A percentile compares a stretch with the other conserved stretches of the same genome.
These are phyloP conservation scores for Lepiota brunneoincarnata DNA, from an alignment of 768 basidiomycete genomes.

Conservation along the genomic window DNA sequence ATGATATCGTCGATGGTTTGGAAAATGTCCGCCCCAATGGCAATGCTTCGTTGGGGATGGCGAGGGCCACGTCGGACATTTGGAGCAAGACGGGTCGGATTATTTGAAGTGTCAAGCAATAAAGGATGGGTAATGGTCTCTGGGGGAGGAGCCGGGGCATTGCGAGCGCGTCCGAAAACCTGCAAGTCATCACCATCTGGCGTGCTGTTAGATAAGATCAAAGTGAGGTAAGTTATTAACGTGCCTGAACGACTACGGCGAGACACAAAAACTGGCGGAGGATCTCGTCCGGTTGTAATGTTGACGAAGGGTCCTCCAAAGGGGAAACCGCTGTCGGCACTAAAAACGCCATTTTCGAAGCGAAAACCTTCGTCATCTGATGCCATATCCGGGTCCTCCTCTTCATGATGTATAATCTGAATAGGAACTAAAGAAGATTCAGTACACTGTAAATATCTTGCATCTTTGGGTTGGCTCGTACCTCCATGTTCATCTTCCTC, in stretches of 20 bases:
- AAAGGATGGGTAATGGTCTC: slow-evolving; percentile 83
- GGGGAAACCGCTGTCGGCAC: slow-evolving; percentile 51
- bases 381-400: slow-evolving; percentile 57
- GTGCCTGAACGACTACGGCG: slow-evolving; percentile 27
- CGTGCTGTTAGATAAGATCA: slow-evolving; percentile 11
- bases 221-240: slow-evolving; percentile 17
- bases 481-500: slow-evolving; percentile 65
- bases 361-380: slow-evolving; percentile 69
- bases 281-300: slow-evolving; percentile 38
- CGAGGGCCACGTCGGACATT: slow-evolving; percentile 48
- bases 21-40: slow-evolving; percentile 56
- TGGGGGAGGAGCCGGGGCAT: slow-evolving; percentile 45
- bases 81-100: slow-evolving; percentile 38
- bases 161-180: slow-evolving; percentile 63
- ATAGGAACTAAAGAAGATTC: slow-evolving; percentile 32
- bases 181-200: slow-evolving; percentile 53
- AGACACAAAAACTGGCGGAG: slow-evolving; percentile 16
- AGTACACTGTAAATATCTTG: slow-evolving; percentile 8
- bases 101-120: slow-evolving; percentile 59
- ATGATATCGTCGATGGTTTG: slow-evolving; percentile 81
- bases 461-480: slow-evolving; percentile 18
- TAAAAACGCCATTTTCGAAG: slow-evolving; percentile 31
- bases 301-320: slow-evolving; percentile 53
- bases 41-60: slow-evolving; percentile 54
- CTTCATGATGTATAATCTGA: slow-evolving; percentile 60